Conservation (phyloP, 768 basidiomycete species). For the Auriscalpium microsporum region DNA sequence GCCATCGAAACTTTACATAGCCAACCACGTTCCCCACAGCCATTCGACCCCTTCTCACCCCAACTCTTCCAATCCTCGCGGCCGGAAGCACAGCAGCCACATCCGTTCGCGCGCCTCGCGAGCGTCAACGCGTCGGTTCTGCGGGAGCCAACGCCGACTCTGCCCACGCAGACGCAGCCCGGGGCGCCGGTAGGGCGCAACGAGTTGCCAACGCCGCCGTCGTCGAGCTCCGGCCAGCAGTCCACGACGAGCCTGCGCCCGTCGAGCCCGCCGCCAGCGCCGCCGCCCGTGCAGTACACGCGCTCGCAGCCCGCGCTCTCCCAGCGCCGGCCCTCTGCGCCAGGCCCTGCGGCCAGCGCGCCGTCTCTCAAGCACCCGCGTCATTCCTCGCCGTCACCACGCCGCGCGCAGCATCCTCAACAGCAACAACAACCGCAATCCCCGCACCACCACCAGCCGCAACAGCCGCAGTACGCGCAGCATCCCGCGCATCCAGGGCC, state of each 20-base stretch:
- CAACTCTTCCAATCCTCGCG: not conserved
- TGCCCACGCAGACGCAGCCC: not conserved
- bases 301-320: not conserved
- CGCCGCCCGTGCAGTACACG: not conserved
- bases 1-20: too few species aligned
- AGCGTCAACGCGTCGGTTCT: not conserved
- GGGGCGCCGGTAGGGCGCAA: not conserved
- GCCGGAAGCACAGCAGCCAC: constrained; percentile 1
- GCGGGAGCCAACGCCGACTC: constrained; percentile 1
- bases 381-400: not conserved
- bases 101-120: constrained; percentile 2
- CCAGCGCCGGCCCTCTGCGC: constrained; percentile 1
- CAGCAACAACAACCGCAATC: not conserved
- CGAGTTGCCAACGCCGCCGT: constrained; percentile 13
- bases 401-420: not conserved
- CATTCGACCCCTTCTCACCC: constrained; percentile 1
- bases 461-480: constrained; percentile 15
- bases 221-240: constrained; percentile 9
- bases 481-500: constrained; percentile 59
- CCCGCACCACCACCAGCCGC: constrained; percentile 9
- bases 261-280: constrained; percentile 5
- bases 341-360: not conserved
- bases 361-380: not conserved
- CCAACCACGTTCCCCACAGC: not conserved
- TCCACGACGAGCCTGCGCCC: constrained; percentile 5